Evolutionary conservation across 768 basidiomycete species (phyloP), one percentile per base, ranked within the genome.

Genomic region (Mycena belliarum): DNA sequence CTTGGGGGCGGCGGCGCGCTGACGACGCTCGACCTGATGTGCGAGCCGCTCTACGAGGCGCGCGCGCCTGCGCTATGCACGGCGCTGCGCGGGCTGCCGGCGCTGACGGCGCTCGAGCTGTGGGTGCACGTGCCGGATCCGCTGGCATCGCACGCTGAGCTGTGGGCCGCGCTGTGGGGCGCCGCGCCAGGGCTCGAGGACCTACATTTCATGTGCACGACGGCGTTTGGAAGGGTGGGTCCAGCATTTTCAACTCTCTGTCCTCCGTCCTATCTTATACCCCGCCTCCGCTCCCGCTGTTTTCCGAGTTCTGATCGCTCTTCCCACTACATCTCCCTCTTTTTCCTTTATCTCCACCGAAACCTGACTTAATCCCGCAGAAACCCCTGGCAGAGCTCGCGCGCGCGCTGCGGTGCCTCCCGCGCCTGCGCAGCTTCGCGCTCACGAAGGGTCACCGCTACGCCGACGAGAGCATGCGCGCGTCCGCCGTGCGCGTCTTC

Each of bases 201-300:
- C 58, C 70, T 81, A 26, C 79, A 81, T 65, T 79, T 79, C 48
- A 80, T 81, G 79, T 80, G 79, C 59, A 81, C 80, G 6, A 80
- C 78, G 2, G 64, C 73, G 11, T 79, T 80, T 64, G 73, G 75
- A 10, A 67, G 66, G 49, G 78, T 77, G 53, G 43, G 75, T 72
- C 26, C 12, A 2, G 11, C 8, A n/a, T 44, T 16, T 44, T 26
- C 25, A 6, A 15, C 14, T 16, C 3, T 9, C 24, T 9, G 29
- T 35, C 33, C n/a, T n/a, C n/a, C n/a, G n/a, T n/a, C n/a, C n/a
- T n/a, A n/a, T n/a, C n/a, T n/a, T n/a, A n/a, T n/a, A n/a, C n/a
- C n/a, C n/a, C n/a, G n/a, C n/a, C 29, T 32, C 29, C 29, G 7
- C 12, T 32, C 12, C n/a, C n/a, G n/a, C 29, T 32, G 7, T 32